Conservation (phyloP, 2,329 filamentous ascomycete genomes). For the Ophiostoma sp. region DNA sequence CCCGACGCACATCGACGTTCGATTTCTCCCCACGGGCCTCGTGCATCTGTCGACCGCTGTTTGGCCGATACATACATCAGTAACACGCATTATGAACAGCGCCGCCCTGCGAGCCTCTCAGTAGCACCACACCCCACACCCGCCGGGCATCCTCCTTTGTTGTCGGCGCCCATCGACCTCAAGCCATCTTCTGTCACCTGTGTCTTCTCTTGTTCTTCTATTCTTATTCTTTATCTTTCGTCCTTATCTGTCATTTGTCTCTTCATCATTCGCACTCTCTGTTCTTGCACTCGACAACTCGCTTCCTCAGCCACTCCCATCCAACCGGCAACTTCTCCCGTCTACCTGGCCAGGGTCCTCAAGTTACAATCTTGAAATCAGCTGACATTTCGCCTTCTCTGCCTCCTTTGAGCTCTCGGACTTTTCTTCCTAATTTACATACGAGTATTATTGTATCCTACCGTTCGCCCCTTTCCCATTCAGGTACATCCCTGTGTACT, state of each 20-base stretch:
- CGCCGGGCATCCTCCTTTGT: constrained; percentile 5
- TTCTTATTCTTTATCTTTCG: constrained; percentile 3
- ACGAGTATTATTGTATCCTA: neutral
- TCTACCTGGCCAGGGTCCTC: neutral
- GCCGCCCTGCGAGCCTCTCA: neutral
- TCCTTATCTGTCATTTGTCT: neutral
- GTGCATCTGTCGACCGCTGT: constrained; percentile 20
- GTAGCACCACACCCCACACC: constrained; percentile 16
- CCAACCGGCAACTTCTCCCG: constrained; percentile 7
- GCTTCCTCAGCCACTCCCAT: constrained; percentile 18
- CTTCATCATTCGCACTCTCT: neutral
- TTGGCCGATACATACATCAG: constrained; percentile 9
- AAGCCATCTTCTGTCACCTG: neutral
- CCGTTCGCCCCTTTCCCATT: constrained; percentile 2
- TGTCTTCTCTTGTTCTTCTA: neutral
- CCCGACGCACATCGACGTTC: constrained; percentile 14
- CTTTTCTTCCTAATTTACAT: constrained; percentile 4
- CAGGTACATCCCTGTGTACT: constrained; percentile 3
- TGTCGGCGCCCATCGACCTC: neutral
- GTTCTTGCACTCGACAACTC: neutral
- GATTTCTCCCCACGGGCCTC: constrained; percentile 24
- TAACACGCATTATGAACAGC: neutral
- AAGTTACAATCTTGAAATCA: constrained; percentile 1
- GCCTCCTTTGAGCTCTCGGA: constrained; percentile 1
- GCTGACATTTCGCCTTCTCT: neutral